Percentiles rank a stretch among this genome's conserved stretches.
These are phyloP conservation scores for Boletellus ananiceps DNA, from an alignment of 768 basidiomycete species.

Conservation along the genomic window DNA sequence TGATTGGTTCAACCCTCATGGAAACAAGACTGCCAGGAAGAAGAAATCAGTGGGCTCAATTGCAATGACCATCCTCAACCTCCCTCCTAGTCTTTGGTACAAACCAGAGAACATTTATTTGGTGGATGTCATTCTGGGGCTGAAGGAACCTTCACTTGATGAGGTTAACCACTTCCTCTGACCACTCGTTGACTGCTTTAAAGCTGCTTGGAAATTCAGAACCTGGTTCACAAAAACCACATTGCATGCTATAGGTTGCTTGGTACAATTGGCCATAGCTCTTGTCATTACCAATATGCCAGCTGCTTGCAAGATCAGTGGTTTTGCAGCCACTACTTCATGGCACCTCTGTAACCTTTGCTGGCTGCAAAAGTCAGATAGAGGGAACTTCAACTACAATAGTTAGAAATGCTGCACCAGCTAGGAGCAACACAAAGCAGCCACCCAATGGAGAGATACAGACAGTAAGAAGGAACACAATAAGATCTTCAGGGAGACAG, in stretches of 20 bases:
- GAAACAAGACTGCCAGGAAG: too few species aligned
- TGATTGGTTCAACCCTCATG: too few species aligned
- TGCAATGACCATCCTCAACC: too few species aligned
- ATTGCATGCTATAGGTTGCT: neutral
- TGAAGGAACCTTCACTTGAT: neutral
- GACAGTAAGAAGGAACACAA: slow-evolving; percentile 10
- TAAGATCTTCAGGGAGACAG: slow-evolving; percentile 11
- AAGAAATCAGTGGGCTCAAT: too few species aligned
- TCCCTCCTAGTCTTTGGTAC: neutral
- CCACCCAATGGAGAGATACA: slow-evolving; percentile 14
- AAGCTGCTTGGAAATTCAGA: neutral
- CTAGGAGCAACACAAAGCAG: slow-evolving; percentile 14
- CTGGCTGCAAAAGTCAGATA: too few species aligned
- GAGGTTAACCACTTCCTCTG: neutral
- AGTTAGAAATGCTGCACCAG: slow-evolving; percentile 17
- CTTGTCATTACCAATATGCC: neutral
- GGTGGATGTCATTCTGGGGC: neutral
- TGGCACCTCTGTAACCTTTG: too few species aligned
- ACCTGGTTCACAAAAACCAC: too few species aligned
- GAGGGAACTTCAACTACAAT: slow-evolving; percentile 26
- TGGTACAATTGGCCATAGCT: neutral
- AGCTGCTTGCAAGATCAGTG: neutral
- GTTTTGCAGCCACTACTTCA: slow-evolving; percentile 14
- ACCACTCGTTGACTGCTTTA: neutral
- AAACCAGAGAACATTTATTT: neutral